Evolutionary conservation across 2,329 filamentous ascomycete genomes (phyloP).

Genomic region (Stagonosporopsis vannaccii): DNA sequence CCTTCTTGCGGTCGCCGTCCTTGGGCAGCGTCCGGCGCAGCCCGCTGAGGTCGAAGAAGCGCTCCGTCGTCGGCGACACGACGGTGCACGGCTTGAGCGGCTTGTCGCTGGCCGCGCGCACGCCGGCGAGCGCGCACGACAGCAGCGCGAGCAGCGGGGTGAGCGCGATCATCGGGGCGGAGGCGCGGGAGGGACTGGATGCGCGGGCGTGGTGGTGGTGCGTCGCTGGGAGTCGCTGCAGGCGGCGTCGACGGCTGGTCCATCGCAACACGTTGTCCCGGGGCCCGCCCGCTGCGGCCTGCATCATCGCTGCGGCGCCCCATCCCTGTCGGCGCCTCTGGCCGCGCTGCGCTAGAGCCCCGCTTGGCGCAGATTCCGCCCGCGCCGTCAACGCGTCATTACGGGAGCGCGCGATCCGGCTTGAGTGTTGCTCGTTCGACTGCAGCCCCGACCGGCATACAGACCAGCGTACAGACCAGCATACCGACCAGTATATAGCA

Average conservation of each 20-base stretch:
- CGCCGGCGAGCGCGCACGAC: slow-evolving; percentile 37
- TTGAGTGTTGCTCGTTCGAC: slow-evolving; percentile 29
- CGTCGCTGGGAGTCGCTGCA: too few species aligned
- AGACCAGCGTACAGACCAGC: too few species aligned
- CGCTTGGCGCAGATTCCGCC: too few species aligned
- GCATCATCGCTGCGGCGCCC: slow-evolving; percentile 1
- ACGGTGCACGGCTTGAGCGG: slow-evolving; percentile 66
- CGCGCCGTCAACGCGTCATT: slow-evolving; percentile 40
- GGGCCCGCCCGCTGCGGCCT: slow-evolving; percentile 1
- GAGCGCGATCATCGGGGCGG: slow-evolving; percentile 33
- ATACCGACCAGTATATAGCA: background rate
- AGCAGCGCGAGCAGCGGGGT: slow-evolving; percentile 36
- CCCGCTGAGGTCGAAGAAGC: slow-evolving; percentile 69
- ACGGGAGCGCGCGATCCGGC: slow-evolving; percentile 30
- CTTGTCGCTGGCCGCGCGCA: slow-evolving; percentile 52
- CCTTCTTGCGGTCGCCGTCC: slow-evolving; percentile 55
- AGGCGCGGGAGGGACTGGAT: slow-evolving; percentile 8
- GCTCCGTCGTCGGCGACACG: slow-evolving; percentile 65
- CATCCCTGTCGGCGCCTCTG: slow-evolving; percentile 7
- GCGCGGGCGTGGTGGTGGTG: too few species aligned
- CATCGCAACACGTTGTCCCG: slow-evolving; percentile 37
- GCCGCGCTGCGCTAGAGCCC: background rate
- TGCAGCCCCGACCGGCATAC: too few species aligned
- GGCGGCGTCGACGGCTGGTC: too few species aligned
- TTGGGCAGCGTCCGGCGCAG: slow-evolving; percentile 61